Evolutionary conservation across 2,329 filamentous ascomycete genomes (phyloP), one percentile per base, ranked within the genome.

Genomic region (Aspergillus sp.): DNA sequence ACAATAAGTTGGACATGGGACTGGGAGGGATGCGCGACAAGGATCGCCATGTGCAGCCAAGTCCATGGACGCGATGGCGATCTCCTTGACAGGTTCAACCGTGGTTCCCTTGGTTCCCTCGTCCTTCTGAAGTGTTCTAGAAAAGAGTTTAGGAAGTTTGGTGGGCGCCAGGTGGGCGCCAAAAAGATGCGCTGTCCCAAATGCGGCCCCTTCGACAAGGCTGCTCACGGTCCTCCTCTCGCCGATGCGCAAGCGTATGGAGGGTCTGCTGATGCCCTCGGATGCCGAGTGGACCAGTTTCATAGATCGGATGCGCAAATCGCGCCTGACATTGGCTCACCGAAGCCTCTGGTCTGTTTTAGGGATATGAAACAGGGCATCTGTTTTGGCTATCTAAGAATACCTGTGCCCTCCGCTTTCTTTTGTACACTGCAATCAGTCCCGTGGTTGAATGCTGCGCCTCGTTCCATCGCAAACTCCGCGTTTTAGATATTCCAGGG

Each of bases 101-200:
- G 20, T 36, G 20, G 32, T 44, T 20, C 11, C 5, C 26, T 51
- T 36, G 20, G 32, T 44, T 20, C 11, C 5, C 26, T 51, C 12
- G 20, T 36, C 45, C 44, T 58, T 62, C 56, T 47, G 59, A 42
- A 54, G 41, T 43, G 48, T 64, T 62, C 63, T 62, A 48, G 59
- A 65, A 30, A 62, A 43, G 17, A 30, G 9, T 26, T 43, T 22
- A 39, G 47, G 15, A 24, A 17, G 44, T 32, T 48, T 54, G 54
- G 56, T 56, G 38, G 42, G 43, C 50, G 36, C 53, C 41, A 54
- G 54, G 56, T 56, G 38, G 42, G 43, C 50, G 36, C 53, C 41
- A 54, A 44, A 34, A 42, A 34, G 30, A 56, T 43, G 56, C 34
- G 41, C 51, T 51, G 60, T 55, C 9, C 59, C 55, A 52, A 34